These are phyloP conservation scores for Lactarius hatsudake DNA, from an alignment of 768 basidiomycete genomes.

Conservation along the genomic window DNA sequence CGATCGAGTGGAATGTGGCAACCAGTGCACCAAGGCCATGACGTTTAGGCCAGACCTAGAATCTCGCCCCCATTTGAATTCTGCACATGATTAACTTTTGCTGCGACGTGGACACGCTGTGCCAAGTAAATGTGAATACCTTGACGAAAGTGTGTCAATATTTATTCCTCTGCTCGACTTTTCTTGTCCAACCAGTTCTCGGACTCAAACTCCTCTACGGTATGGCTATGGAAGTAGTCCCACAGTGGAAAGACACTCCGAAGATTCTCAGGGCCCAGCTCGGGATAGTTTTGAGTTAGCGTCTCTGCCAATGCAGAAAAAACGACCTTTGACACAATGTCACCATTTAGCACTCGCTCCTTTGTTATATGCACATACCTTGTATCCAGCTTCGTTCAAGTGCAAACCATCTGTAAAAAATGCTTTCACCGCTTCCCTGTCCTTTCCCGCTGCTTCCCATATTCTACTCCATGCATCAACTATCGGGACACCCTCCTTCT, in stretches of 20 bases:
- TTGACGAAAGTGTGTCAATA: background rate
- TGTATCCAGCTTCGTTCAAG: slow-evolving; percentile 69
- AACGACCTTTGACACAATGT: slow-evolving; percentile 47
- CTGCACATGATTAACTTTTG: background rate
- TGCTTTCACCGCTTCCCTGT: slow-evolving; percentile 48
- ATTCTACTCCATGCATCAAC: slow-evolving; percentile 74
- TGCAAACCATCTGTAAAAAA: slow-evolving; percentile 80
- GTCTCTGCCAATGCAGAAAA: slow-evolving; percentile 59
- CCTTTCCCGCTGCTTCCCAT: slow-evolving; percentile 69
- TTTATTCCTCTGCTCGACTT: background rate
- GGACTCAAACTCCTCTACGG: slow-evolving; percentile 25
- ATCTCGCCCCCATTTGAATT: background rate
- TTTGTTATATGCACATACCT: slow-evolving; percentile 42
- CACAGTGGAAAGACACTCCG: slow-evolving; percentile 58
- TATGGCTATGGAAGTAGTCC: slow-evolving; percentile 33
- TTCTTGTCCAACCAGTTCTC: slow-evolving; percentile 5
- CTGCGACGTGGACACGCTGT: background rate
- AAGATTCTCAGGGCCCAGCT: slow-evolving; percentile 64
- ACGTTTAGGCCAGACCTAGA: no score
- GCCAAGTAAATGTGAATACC: background rate
- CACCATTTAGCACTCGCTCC: background rate
- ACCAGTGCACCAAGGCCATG: no score
- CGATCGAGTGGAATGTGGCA: no score
- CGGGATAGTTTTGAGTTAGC: slow-evolving; percentile 58
- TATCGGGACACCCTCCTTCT: slow-evolving; percentile 52